Percentiles rank a stretch among this genome's conserved stretches.
phyloP scores from a whole-genome alignment of 2,329 filamentous ascomycete species.

The Cryphonectria nitschkei region DNA sequence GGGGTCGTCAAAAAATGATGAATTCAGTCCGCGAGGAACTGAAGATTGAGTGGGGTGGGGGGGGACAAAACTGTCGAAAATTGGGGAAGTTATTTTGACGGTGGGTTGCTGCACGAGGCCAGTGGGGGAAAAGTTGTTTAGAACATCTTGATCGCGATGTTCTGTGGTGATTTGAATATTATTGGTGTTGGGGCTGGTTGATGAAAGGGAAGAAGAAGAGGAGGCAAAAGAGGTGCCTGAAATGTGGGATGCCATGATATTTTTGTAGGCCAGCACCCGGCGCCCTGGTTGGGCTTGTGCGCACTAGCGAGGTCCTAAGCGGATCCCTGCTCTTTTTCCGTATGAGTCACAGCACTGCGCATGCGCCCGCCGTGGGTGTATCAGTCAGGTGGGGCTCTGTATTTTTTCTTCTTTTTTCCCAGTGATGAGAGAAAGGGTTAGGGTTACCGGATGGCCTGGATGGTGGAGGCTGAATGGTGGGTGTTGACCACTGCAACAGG shows the following conservation, averaged over 20 bases:
- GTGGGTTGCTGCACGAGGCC: slow-evolving; percentile 39
- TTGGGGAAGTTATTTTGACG: slow-evolving; percentile 57
- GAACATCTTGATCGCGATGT: slow-evolving; percentile 58
- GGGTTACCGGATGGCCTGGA: background rate
- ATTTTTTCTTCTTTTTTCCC: no score
- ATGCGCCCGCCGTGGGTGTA: background rate
- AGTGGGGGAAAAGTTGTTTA: slow-evolving; percentile 52
- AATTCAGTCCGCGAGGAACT: slow-evolving; percentile 67
- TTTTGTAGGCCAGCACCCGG: slow-evolving; percentile 42
- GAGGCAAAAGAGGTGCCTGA: slow-evolving; percentile 26
- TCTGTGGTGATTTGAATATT: slow-evolving; percentile 41
- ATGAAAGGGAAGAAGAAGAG: slow-evolving; percentile 40
- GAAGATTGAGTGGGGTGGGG: slow-evolving; percentile 54
- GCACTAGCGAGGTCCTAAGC: background rate
- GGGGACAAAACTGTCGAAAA: slow-evolving; percentile 38
- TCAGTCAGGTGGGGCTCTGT: background rate
- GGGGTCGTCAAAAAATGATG: slow-evolving; percentile 65
- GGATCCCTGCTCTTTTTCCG: background rate
- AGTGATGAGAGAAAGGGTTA: background rate
- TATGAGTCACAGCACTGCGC: slow-evolving; percentile 12
- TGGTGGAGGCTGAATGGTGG: background rate
- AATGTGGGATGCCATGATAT: slow-evolving; percentile 38
- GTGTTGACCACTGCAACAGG: no score
- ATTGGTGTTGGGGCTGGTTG: slow-evolving; percentile 38
- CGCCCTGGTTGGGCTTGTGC: background rate